Evolutionary conservation across 352 stramenopile species (phyloP).

Genomic region (Globisporangium cederbergense): DNA sequence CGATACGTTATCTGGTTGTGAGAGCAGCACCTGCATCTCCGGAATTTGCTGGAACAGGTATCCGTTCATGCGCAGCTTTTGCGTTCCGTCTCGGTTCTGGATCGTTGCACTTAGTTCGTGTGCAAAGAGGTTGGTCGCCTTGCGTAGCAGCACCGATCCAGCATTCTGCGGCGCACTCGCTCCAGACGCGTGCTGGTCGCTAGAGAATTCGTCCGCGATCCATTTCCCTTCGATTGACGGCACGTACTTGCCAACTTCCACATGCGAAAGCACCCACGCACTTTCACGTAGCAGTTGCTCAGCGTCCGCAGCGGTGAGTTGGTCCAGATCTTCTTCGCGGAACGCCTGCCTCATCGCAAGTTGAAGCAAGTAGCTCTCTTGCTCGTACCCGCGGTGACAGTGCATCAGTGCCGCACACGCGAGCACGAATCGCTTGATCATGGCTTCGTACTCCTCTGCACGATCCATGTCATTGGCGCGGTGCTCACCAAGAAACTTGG

Average conservation of each 20-base stretch:
- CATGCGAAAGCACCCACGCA: slow-evolving; percentile 58
- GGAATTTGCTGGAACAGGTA: slow-evolving; percentile 52
- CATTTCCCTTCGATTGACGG: slow-evolving; percentile 76
- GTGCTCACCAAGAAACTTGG: slow-evolving; percentile 34
- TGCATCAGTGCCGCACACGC: slow-evolving; percentile 51
- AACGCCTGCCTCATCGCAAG: slow-evolving; percentile 38
- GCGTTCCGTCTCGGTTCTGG: slow-evolving; percentile 34
- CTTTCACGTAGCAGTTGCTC: slow-evolving; percentile 43
- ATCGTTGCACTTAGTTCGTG: slow-evolving; percentile 63
- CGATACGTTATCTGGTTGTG: slow-evolving; percentile 23
- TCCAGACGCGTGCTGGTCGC: slow-evolving; percentile 45
- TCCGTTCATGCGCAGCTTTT: slow-evolving; percentile 56
- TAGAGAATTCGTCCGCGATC: slow-evolving; percentile 68
- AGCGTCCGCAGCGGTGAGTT: slow-evolving; percentile 37
- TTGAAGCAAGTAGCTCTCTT: slow-evolving; percentile 41
- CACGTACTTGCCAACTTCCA: slow-evolving; percentile 40
- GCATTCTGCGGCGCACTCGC: slow-evolving; percentile 43
- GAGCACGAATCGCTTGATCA: slow-evolving; percentile 33
- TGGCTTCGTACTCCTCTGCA: slow-evolving; percentile 6
- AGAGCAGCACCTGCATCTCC: slow-evolving; percentile 45
- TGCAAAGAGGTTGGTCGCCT: slow-evolving; percentile 50
- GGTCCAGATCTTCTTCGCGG: slow-evolving; percentile 20
- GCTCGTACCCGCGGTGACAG: slow-evolving; percentile 66
- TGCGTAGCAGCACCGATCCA: slow-evolving; percentile 64
- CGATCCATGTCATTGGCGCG: slow-evolving; percentile 8